Evolutionary conservation across 352 stramenopile species (phyloP).

Genomic region (Ophiocytium majus): DNA sequence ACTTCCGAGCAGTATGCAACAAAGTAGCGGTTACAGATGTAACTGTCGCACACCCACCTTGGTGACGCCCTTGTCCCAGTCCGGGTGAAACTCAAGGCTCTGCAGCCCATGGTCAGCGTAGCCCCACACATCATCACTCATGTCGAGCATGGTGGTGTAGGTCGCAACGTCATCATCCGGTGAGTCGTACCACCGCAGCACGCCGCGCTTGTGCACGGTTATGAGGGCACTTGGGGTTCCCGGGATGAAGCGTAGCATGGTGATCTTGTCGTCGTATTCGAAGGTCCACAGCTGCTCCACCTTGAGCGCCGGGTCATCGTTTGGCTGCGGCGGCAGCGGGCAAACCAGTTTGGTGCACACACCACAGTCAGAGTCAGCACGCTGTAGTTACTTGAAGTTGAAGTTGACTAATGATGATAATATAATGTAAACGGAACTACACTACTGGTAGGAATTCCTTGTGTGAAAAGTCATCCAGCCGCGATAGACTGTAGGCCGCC

Average conservation of each 20-base stretch:
- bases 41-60: not conserved
- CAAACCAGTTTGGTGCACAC: too few species aligned
- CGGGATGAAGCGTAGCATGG: not conserved
- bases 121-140: not conserved
- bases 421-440: too few species aligned
- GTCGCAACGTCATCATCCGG: not conserved
- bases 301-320: not conserved
- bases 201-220: not conserved
- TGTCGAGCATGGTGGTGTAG: not conserved
- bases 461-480: too few species aligned
- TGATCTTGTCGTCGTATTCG: not conserved
- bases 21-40: too few species aligned
- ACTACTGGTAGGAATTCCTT: too few species aligned
- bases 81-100: constrained; percentile 9
- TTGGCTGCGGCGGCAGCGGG: not conserved
- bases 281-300: not conserved
- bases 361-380: too few species aligned
- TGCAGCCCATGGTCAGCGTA: constrained; percentile 5
- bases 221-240: not conserved
- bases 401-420: too few species aligned
- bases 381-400: too few species aligned
- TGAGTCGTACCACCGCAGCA: not conserved
- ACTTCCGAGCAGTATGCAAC: too few species aligned
- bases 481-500: too few species aligned
- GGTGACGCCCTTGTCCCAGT: constrained; percentile 5